These are phyloP conservation scores for Chaetomium strumarium DNA, from an alignment of 2,329 filamentous ascomycete species.

Conservation along the genomic window DNA sequence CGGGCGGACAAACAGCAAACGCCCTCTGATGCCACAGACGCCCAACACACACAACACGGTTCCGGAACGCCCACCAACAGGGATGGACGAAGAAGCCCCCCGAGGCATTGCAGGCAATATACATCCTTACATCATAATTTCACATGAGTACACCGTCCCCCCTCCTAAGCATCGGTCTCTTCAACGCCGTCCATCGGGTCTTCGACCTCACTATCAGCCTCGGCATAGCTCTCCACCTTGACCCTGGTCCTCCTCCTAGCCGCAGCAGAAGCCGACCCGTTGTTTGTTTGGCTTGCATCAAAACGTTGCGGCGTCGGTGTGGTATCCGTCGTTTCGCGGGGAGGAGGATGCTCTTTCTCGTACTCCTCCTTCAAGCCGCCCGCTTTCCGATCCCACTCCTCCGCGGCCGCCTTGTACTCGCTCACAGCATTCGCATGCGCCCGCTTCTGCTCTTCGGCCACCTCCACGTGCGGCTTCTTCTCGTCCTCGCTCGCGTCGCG, in stretches of 20 bases:
- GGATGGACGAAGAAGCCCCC: too few species aligned
- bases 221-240: slow-evolving; percentile 35
- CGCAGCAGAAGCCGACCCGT: slow-evolving; percentile 1
- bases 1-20: too few species aligned
- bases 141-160: not conserved
- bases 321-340: too few species aligned
- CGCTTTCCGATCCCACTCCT: slow-evolving; percentile 67
- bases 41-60: too few species aligned
- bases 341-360: slow-evolving; percentile 41
- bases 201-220: slow-evolving; percentile 30
- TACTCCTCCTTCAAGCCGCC: slow-evolving; percentile 47
- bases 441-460: slow-evolving; percentile 65
- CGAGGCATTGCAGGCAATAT: too few species aligned
- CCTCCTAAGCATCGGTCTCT: not conserved
- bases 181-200: not conserved
- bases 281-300: too few species aligned
- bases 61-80: too few species aligned
- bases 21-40: too few species aligned
- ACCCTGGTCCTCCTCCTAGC: slow-evolving; percentile 26
- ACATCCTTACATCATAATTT: too few species aligned
- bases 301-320: too few species aligned
- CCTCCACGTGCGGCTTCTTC: slow-evolving; percentile 71
- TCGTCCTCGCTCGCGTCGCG: slow-evolving; percentile 64
- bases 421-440: slow-evolving; percentile 53
- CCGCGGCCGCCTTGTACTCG: slow-evolving; percentile 55